Evolutionary conservation across 2,329 filamentous ascomycete species (phyloP).

Genomic region (Sodiomyces alkalinus): DNA sequence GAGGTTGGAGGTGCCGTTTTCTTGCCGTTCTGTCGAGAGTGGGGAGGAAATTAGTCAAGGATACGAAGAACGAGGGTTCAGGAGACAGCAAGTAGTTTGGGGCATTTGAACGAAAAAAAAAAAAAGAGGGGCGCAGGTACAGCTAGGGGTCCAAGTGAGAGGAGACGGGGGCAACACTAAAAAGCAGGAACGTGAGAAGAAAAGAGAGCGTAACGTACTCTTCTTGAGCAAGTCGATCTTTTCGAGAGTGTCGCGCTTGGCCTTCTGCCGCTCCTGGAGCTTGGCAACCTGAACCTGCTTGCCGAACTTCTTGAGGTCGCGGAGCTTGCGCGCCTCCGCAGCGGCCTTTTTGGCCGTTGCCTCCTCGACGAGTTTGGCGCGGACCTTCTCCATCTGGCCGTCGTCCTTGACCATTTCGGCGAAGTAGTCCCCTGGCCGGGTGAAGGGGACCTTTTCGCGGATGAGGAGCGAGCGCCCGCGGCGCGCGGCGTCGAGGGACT

Average conservation of each 20-base stretch:
- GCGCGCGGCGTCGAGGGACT: conserved; percentile 67
- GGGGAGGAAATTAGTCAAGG: conserved; percentile 10
- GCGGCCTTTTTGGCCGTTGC: conserved; percentile 85
- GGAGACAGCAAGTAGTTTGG: conserved; percentile 9
- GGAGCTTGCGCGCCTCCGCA: conserved; percentile 76
- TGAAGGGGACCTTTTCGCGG: conserved; percentile 73
- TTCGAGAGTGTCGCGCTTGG: conserved; percentile 82
- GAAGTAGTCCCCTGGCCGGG: conserved; percentile 86
- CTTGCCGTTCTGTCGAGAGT: conserved; percentile 82
- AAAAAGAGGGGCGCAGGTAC: conserved; percentile 2
- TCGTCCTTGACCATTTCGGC: conserved; percentile 99
- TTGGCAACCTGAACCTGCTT: conserved; percentile 97
- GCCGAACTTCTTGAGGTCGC: conserved; percentile 97
- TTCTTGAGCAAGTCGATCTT: conserved; percentile 92
- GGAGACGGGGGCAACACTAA: background rate
- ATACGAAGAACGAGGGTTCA: background rate
- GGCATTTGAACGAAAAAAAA: background rate
- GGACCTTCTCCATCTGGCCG: conserved; percentile 95
- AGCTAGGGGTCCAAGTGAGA: no score
- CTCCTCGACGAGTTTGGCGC: conserved; percentile 82
- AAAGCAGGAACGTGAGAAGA: background rate
- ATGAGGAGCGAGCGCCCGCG: conserved; percentile 59
- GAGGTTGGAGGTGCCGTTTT: conserved; percentile 41
- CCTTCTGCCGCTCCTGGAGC: conserved; percentile 83
- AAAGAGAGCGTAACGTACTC: conserved; percentile 50